A percentile compares a stretch with the other conserved stretches of the same genome.
These are phyloP conservation scores for Ustanciosporium gigantosporum DNA, from an alignment of 1,284 basidiomycete species.

Conservation along the genomic window DNA sequence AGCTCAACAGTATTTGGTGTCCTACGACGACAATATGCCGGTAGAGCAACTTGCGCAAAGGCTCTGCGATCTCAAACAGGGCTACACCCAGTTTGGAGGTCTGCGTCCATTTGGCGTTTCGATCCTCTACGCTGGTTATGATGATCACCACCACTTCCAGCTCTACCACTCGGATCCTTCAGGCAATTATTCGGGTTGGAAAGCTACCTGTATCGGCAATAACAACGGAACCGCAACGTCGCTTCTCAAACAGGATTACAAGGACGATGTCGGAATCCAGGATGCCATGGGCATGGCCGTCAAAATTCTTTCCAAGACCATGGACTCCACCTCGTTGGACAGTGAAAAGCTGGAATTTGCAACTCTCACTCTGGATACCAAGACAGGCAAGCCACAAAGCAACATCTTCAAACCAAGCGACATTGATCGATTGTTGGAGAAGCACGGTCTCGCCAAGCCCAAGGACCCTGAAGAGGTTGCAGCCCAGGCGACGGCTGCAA, in stretches of 20 bases:
- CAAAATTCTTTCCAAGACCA: constrained; percentile 97
- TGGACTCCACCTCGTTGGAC: constrained; percentile 95
- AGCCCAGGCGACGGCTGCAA: constrained; percentile 2
- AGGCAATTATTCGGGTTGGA: constrained; percentile 98
- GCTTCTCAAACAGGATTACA: constrained; percentile 96
- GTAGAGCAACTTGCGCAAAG: constrained; percentile 93
- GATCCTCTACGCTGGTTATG: constrained; percentile 92
- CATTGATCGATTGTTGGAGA: constrained; percentile 79
- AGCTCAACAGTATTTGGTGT: constrained; percentile 82
- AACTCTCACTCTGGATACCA: constrained; percentile 80
- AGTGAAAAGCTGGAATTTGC: constrained; percentile 77
- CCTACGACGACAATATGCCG: constrained; percentile 96
- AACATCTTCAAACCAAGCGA: constrained; percentile 91
- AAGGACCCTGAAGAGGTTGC: constrained; percentile 68
- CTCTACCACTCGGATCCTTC: constrained; percentile 98
- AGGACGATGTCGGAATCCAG: constrained; percentile 75
- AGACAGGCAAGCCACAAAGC: constrained; percentile 77
- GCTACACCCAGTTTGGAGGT: constrained; percentile 97
- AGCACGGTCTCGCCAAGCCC: constrained; percentile 80
- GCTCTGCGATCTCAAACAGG: constrained; percentile 96
- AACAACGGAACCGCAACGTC: constrained; percentile 94
- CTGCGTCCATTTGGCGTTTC: constrained; percentile 97
- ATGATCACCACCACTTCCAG: constrained; percentile 94
- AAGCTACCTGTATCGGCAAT: constrained; percentile 94
- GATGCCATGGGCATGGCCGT: constrained; percentile 85